These are phyloP conservation scores for Funneliformis caledonium DNA, from an alignment of 371 early-diverging fungal species.

Conservation along the genomic window DNA sequence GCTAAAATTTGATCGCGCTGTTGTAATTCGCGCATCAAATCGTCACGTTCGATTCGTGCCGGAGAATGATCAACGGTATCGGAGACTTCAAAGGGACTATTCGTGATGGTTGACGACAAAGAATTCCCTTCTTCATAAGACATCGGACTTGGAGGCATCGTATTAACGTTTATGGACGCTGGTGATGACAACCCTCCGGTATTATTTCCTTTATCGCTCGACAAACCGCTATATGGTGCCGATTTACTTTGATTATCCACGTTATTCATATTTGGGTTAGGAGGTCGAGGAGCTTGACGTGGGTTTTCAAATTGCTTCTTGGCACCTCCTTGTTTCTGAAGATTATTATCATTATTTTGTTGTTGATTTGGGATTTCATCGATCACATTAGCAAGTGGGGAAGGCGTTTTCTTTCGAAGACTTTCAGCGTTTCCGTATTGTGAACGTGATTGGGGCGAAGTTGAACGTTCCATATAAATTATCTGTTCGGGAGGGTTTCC, in stretches of 20 bases:
- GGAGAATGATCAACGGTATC: conserved; percentile 29
- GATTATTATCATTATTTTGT: background rate
- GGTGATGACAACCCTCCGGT: background rate
- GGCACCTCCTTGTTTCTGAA: background rate
- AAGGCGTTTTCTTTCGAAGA: conserved; percentile 17
- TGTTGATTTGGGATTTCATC: background rate
- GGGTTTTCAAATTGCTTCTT: conserved; percentile 18
- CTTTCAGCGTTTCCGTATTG: background rate
- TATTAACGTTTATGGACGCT: background rate
- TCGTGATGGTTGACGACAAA: background rate
- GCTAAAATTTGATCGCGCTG: background rate
- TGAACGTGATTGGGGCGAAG: background rate
- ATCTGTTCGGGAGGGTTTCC: conserved; percentile 4
- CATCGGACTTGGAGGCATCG: background rate
- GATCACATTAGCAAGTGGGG: background rate
- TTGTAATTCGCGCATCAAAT: conserved; percentile 10
- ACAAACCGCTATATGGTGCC: background rate
- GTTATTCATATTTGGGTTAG: background rate
- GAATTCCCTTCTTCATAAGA: background rate
- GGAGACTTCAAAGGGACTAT: background rate
- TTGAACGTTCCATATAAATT: background rate
- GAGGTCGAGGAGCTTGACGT: conserved; percentile 32
- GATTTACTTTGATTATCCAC: background rate
- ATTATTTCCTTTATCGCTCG: background rate
- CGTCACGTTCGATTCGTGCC: conserved; percentile 1